Evolutionary conservation across 176 grass and related monocot genomes (phyloP), one percentile per base, ranked within the genome.

Genomic region (Guadua angustifolia): DNA sequence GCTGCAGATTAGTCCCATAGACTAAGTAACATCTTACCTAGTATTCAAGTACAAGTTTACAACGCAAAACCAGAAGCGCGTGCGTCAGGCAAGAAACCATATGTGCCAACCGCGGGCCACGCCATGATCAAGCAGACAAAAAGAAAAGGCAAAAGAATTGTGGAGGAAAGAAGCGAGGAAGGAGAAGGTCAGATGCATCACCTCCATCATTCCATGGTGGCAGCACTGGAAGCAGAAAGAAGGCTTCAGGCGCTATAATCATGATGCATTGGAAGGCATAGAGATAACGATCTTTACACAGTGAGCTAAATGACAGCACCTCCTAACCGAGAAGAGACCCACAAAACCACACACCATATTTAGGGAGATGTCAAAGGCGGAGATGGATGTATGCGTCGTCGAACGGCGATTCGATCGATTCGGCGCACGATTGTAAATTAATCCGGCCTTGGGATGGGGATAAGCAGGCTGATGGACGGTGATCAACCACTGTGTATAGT

Each of bases 391-490:
- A 15, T 51, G 66, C 73, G 80, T 88, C 66, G 74, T 65, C 57
- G 66, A 53, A 5, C 67, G 47, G 46, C 45, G 44, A 82, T 77
- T 89, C 70, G 78, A 43, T n/a, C 46, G n/a, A n/a, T n/a, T n/a
- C n/a, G 36, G 6, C 25, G 7, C n/a, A 32, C 21, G 67, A 66
- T 83, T 50, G 84, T 78, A 78, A 86, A 86, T 79, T n/a, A n/a
- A n/a, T 78, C 66, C 29, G 73, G 68, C 66, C 73, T 42, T 7
- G 66, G 56, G 35, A 51, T n/a, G 19, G 56, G 57, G 45, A 66
- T 38, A 74, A 80, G 78, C 12, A 18, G 7, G 51, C 6, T 73
- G 44, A 17, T 35, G 80, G 26, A 47, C 3, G 46, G 74, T 15
- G 69, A 63, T 66, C 79, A 36, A 78, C 69, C 86, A 64, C 75